A percentile compares a stretch with the other conserved stretches of the same genome.
phyloP scores from a whole-genome alignment of 176 grass and related monocot species.

The Oryza glumipatula region DNA sequence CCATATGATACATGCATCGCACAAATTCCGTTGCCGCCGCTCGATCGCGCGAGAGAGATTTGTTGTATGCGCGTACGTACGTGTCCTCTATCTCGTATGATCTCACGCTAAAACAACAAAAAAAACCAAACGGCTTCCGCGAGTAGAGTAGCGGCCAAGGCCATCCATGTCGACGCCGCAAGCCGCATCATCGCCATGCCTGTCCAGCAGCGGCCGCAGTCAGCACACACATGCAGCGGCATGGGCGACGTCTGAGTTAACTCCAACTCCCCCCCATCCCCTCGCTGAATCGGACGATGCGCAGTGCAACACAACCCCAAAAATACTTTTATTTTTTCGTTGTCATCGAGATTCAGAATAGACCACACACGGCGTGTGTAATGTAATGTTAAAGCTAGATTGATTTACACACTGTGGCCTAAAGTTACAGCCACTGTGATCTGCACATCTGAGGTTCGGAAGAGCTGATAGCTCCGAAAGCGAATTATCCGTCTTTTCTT shows the following conservation, averaged over 20 bases:
- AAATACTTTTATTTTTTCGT: not conserved
- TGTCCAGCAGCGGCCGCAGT: not conserved
- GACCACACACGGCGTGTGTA: not conserved
- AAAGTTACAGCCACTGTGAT: not conserved
- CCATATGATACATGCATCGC: no score
- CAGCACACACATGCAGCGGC: not conserved
- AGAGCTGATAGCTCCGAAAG: not conserved
- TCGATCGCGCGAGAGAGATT: no score
- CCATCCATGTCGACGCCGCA: not conserved
- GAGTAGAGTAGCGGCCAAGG: not conserved
- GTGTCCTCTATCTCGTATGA: not conserved
- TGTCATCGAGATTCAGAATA: not conserved
- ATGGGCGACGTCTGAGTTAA: not conserved
- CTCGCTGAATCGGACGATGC: not conserved
- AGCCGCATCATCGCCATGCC: constrained; percentile 23
- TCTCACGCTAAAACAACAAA: not conserved
- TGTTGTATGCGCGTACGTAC: no score
- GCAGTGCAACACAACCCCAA: no score
- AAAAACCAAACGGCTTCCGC: not conserved
- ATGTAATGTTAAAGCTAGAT: not conserved
- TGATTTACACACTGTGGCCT: no score
- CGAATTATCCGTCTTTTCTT: no score
- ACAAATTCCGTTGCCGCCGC: no score
- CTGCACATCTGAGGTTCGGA: not conserved
- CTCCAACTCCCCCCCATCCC: no score